Conservation (phyloP, 1,284 basidiomycete genomes). For the Malassezia obtusa region DNA sequence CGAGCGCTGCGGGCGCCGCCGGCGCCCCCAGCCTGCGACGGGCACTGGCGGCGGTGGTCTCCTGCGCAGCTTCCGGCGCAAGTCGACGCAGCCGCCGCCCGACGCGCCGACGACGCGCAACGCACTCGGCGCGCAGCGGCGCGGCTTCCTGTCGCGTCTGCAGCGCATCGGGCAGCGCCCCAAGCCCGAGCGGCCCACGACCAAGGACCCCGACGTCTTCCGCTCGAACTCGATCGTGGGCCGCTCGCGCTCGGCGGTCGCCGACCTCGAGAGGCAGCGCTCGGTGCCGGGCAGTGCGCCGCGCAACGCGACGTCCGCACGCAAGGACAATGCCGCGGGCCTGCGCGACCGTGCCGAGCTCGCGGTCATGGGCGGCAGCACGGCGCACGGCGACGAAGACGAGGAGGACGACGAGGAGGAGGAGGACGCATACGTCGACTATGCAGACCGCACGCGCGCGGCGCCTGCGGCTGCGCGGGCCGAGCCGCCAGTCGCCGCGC, state of each 20-base stretch:
- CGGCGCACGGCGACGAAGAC: neutral
- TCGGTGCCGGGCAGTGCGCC: neutral
- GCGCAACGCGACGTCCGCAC: neutral
- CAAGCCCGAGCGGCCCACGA: neutral
- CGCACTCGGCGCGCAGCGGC: neutral
- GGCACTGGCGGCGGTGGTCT: neutral
- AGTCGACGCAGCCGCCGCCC: neutral
- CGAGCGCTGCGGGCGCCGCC: neutral
- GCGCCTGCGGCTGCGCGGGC: neutral
- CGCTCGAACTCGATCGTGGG: constrained; percentile 4
- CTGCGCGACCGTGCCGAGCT: constrained; percentile 5
- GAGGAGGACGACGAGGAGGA: neutral
- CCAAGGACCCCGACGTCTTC: constrained; percentile 1
- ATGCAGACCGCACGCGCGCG: neutral
- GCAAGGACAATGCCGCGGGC: constrained; percentile 5
- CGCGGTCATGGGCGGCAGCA: neutral
- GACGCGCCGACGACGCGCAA: neutral
- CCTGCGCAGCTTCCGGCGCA: neutral
- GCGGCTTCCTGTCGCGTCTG: constrained; percentile 1
- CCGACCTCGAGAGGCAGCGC: neutral
- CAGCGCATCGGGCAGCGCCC: neutral
- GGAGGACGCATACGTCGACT: neutral
- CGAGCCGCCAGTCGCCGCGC: too few species aligned
- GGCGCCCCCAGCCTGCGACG: too few species aligned
- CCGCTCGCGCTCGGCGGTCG: neutral